phyloP scores from a whole-genome alignment of 371 early-diverging fungal genomes.

The Rhizopus stolonifer region DNA sequence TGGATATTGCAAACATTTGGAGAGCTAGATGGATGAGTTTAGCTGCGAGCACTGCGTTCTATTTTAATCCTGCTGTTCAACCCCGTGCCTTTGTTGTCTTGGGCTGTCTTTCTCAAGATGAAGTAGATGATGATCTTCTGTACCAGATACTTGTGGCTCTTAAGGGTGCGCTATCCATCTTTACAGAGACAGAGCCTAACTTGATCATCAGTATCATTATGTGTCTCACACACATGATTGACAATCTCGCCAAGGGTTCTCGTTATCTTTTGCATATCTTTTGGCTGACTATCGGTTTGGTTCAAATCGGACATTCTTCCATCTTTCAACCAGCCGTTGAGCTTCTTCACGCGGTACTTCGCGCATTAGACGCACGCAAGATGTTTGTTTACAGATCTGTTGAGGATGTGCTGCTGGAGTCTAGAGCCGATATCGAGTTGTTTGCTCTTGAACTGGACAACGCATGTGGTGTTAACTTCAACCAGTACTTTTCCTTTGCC shows the following conservation, averaged over 20 bases:
- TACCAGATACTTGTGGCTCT: constrained; percentile 88
- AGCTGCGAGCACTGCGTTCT: constrained; percentile 90
- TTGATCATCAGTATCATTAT: constrained; percentile 82
- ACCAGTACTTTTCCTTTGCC: constrained; percentile 84
- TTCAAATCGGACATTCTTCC: constrained; percentile 83
- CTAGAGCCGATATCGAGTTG: constrained; percentile 66
- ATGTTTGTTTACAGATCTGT: constrained; percentile 65
- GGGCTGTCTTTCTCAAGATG: constrained; percentile 86
- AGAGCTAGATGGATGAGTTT: constrained; percentile 90
- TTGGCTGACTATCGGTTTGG: constrained; percentile 86
- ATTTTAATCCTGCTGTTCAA: constrained; percentile 89
- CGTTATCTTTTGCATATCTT: constrained; percentile 79
- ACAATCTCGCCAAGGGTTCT: constrained; percentile 73
- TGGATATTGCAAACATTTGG: constrained; percentile 77
- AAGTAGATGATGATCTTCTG: constrained; percentile 83
- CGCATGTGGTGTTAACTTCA: constrained; percentile 76
- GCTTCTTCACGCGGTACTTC: constrained; percentile 70
- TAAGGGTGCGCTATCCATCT: constrained; percentile 79
- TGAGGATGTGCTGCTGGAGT: constrained; percentile 65
- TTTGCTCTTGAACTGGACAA: constrained; percentile 69
- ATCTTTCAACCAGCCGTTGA: constrained; percentile 72
- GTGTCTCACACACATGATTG: constrained; percentile 84
- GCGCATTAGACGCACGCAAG: constrained; percentile 70
- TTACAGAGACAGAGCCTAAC: constrained; percentile 76
- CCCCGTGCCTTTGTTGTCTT: constrained; percentile 92